Evolutionary conservation across 169 alveolate species (phyloP).

Genomic region (Plasmodium vivax): DNA sequence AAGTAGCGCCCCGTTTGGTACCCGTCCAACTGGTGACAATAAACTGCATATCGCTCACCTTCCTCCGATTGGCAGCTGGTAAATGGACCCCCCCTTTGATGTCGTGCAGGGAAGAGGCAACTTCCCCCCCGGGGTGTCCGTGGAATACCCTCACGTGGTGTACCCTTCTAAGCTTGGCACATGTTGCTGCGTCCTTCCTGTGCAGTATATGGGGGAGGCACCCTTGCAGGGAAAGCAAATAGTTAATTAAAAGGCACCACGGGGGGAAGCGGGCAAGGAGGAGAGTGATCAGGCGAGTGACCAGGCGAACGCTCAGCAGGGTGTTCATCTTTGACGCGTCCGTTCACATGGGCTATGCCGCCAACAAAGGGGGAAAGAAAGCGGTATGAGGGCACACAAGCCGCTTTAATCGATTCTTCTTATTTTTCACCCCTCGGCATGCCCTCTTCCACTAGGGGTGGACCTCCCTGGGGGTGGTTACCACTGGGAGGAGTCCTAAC

Average conservation of each 20-base stretch:
- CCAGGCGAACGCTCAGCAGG: not conserved
- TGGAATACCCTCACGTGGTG: not conserved
- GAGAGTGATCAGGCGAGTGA: too few relatives aligned
- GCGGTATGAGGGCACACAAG: not conserved
- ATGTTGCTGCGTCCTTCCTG: not conserved
- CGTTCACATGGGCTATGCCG: not conserved
- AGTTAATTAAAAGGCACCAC: not conserved
- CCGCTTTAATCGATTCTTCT: not conserved
- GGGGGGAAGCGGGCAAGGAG: not conserved
- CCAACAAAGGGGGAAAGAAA: not conserved
- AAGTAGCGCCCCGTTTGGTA: not conserved
- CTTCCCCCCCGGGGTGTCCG: not conserved
- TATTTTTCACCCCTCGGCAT: not conserved
- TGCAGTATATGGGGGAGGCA: not conserved
- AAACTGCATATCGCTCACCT: not conserved
- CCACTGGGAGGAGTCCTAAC: not conserved
- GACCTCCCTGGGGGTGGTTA: not conserved
- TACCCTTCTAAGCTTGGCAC: not conserved
- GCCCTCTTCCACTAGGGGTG: not conserved
- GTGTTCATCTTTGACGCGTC: not conserved
- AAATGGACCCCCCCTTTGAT: not conserved
- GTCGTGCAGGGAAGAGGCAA: not conserved
- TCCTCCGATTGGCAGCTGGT: not conserved
- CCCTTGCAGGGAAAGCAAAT: not conserved
- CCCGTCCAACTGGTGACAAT: not conserved